Percentiles rank a stretch among this genome's conserved stretches.
These are phyloP conservation scores for Setaria viridis DNA, from an alignment of 202 grass and related monocot genomes.

Conservation along the genomic window DNA sequence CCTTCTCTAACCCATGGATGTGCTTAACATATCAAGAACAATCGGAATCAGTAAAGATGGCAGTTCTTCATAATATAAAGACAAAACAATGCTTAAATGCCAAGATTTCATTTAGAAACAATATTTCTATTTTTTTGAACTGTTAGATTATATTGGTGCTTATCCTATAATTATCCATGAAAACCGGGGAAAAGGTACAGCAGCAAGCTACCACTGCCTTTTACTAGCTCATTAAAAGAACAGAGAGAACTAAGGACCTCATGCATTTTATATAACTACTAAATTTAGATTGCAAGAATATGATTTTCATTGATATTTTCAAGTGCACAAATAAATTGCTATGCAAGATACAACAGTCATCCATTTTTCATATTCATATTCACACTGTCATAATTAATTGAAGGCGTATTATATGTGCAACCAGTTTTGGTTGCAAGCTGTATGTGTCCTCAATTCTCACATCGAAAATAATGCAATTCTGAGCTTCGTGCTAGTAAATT, in stretches of 20 bases:
- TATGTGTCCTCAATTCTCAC: slow-evolving; percentile 25
- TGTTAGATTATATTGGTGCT: background rate
- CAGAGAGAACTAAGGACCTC: background rate
- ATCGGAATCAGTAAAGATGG: slow-evolving; percentile 42
- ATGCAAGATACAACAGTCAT: background rate
- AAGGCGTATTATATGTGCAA: background rate
- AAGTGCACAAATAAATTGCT: background rate
- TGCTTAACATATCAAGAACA: slow-evolving; percentile 61
- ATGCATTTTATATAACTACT: background rate
- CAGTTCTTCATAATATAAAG: slow-evolving; percentile 9
- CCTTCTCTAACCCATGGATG: slow-evolving; percentile 99
- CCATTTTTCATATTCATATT: background rate
- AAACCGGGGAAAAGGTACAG: background rate
- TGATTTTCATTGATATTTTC: background rate
- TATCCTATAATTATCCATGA: background rate
- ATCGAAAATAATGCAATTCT: slow-evolving; percentile 18
- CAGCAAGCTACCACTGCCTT: background rate
- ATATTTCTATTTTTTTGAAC: background rate
- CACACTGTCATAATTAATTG: slow-evolving; percentile 1
- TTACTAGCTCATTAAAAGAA: slow-evolving; percentile 15
- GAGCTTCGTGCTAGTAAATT: slow-evolving; percentile 16
- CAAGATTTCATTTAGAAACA: slow-evolving; percentile 7
- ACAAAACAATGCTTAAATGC: background rate
- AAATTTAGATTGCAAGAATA: slow-evolving; percentile 22
- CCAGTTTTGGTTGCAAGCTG: background rate